Evolutionary conservation across 352 stramenopile species (phyloP).

Genomic region (Phytopythium oedochilum): DNA sequence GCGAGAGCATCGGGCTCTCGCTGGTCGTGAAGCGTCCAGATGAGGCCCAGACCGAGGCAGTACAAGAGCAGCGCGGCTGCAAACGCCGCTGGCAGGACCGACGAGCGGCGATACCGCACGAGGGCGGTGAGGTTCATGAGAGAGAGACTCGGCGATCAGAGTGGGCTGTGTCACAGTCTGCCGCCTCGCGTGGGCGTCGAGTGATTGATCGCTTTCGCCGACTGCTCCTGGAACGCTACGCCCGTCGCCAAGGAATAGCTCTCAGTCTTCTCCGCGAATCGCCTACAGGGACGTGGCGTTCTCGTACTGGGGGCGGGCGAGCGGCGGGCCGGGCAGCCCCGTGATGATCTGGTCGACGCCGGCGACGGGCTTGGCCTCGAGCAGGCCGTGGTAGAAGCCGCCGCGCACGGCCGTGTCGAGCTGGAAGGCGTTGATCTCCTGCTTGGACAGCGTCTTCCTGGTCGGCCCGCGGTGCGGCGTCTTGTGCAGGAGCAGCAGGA

Average conservation of each 20-base stretch:
- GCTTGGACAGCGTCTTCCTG: slow-evolving; percentile 44
- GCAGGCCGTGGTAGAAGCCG: slow-evolving; percentile 56
- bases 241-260: too few species aligned
- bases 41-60: not conserved
- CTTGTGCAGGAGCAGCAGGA: slow-evolving; percentile 55
- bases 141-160: not conserved
- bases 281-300: slow-evolving; percentile 34
- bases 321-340: slow-evolving; percentile 27
- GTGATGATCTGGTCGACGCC: slow-evolving; percentile 40
- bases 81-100: not conserved
- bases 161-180: too few species aligned
- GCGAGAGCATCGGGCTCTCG: not conserved
- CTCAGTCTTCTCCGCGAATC: not conserved
- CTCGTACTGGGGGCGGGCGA: slow-evolving; percentile 23
- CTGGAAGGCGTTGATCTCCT: slow-evolving; percentile 55
- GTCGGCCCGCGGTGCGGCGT: slow-evolving; percentile 56
- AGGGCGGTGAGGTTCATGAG: not conserved
- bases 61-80: not conserved
- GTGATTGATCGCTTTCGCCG: not conserved
- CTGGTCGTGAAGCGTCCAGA: not conserved
- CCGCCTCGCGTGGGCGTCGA: not conserved
- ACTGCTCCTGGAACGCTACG: too few species aligned
- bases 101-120: not conserved
- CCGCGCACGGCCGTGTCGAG: slow-evolving; percentile 56
- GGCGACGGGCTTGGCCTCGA: slow-evolving; percentile 35